Evolutionary conservation across 1,284 basidiomycete genomes (phyloP), one percentile per base, ranked within the genome.

Genomic region (Mycena sp.): DNA sequence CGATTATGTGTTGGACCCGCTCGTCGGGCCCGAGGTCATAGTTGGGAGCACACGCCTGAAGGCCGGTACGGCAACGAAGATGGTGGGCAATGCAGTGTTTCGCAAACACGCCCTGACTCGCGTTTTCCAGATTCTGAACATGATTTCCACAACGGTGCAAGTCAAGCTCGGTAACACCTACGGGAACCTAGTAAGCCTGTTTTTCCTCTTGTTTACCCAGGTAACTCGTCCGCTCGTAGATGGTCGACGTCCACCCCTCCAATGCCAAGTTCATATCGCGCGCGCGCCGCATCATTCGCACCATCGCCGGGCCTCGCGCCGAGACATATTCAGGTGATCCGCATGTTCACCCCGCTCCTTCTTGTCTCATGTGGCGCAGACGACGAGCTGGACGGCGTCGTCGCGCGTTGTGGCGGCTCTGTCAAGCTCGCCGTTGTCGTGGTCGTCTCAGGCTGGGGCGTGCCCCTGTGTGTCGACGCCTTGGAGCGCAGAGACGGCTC

Each of bases 121-220:
- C 2, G 19, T 17, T 29, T 14, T 23, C 21, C 29, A 76, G 74
- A 72, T 76, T 25, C 44, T 77, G 52, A 77, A 77, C 51, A 76
- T 77, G 74, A 74, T 77, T 19, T 76, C 74, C 16, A 77, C 75
- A 5, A 72, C 73, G 0, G 64, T 75, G 0, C 74, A 76, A 68
- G 71, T 76, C 44, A 71, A 73, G 44, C 67, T 76, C 26, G 75
- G 76, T 9, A 75, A 76, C 61, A 77, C 74, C 0, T 74, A 73
- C 58, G 74, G 75, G 7, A 77, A 76, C 58, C 44, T 76, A 44
- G 76, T 75, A 53, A 19, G 23, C n/a, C n/a, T n/a, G n/a, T n/a
- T 30, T 45, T 32, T 30, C 28, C 40, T 26, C 49, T 45, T 17
- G 16, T 11, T 28, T 17, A 43, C 23, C 29, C 3, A 11, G 32